Conservation (phyloP, 306 rosid genomes). For the Lathyrus sativus region DNA sequence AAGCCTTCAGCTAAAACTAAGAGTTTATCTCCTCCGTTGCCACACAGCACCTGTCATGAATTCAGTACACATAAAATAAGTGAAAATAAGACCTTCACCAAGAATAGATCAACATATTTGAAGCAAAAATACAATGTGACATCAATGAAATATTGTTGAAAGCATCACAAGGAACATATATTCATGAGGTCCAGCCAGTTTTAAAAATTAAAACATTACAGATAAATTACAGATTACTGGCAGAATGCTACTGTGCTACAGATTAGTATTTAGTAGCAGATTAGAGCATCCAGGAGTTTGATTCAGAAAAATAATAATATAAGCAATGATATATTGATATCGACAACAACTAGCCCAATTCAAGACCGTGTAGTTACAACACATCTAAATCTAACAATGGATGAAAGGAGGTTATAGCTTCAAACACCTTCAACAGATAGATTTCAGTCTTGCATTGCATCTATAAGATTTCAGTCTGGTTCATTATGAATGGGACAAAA, state of each 20-base stretch:
- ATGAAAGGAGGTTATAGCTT: constrained; percentile 7
- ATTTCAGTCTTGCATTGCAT: neutral
- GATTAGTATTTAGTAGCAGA: neutral
- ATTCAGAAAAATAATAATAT: constrained; percentile 11
- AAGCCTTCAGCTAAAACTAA: constrained; percentile 90
- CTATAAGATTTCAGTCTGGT: neutral
- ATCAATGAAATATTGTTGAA: constrained; percentile 12
- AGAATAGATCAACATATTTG: neutral
- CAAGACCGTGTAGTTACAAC: constrained; percentile 4
- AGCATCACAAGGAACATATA: constrained; percentile 15
- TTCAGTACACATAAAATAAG: constrained; percentile 41
- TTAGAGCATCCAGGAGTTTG: neutral
- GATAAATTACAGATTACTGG: constrained; percentile 8
- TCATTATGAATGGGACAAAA: neutral
- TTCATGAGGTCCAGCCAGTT: constrained; percentile 11
- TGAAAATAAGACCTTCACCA: constrained; percentile 15
- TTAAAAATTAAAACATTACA: constrained; percentile 11
- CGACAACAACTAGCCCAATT: constrained; percentile 11
- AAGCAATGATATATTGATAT: constrained; percentile 16
- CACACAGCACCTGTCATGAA: constrained; percentile 68
- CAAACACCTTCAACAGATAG: neutral
- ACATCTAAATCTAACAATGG: neutral
- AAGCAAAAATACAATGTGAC: constrained; percentile 24
- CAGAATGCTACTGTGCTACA: neutral
- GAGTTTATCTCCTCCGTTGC: constrained; percentile 87